Percentiles rank a stretch among this genome's conserved stretches.
Evolutionary conservation across 2,329 filamentous ascomycete genomes (phyloP).

Genomic region (Coniosporium uncinatum): DNA sequence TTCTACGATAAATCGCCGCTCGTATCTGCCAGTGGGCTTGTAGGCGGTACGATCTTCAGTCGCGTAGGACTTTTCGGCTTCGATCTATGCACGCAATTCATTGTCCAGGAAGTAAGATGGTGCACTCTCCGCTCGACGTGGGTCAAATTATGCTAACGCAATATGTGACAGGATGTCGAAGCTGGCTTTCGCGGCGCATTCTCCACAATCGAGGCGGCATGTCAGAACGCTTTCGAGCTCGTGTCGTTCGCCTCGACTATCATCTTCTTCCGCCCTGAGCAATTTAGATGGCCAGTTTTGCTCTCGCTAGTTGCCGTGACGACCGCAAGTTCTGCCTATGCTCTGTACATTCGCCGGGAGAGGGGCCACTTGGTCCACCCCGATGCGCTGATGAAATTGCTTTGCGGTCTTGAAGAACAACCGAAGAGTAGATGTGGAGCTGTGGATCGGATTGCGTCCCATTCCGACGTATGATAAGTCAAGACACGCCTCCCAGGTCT

Average conservation of each 20-base stretch:
- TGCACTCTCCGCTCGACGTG: neutral
- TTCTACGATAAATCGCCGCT: conserved; percentile 3
- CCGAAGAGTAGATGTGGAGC: too few species aligned
- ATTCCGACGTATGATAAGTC: too few species aligned
- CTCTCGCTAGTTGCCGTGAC: conserved; percentile 51
- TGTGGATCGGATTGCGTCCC: too few species aligned
- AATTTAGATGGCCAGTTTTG: conserved; percentile 59
- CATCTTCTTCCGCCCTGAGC: conserved; percentile 52
- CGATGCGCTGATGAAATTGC: conserved; percentile 7
- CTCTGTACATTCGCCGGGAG: conserved; percentile 48
- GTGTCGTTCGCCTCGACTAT: conserved; percentile 61
- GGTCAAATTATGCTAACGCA: neutral
- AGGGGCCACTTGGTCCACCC: conserved; percentile 56
- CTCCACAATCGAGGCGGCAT: conserved; percentile 59
- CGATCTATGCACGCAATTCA: conserved; percentile 37
- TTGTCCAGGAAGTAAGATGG: conserved; percentile 33
- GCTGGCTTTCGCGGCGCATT: conserved; percentile 53
- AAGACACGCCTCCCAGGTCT: too few species aligned
- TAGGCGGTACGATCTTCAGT: conserved; percentile 30
- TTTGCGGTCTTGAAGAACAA: conserved; percentile 19
- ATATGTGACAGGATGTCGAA: conserved; percentile 19
- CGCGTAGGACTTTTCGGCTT: conserved; percentile 41
- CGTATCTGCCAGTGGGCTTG: conserved; percentile 13
- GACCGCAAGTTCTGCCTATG: conserved; percentile 43
- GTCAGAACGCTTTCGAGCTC: conserved; percentile 68